phyloP scores from a whole-genome alignment of 306 rosid species.

The Vigna mungo region DNA sequence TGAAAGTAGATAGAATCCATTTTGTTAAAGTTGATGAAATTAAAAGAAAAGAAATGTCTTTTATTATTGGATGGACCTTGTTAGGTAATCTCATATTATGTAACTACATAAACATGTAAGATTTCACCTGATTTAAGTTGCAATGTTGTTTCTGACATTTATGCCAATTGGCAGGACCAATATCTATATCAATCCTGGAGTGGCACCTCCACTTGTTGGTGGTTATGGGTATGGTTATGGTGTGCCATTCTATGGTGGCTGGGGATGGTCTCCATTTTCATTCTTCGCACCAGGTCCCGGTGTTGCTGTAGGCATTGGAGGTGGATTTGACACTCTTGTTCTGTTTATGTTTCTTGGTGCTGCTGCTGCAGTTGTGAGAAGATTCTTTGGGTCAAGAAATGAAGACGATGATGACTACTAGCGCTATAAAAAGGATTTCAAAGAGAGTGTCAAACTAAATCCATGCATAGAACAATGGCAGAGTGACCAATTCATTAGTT shows the following conservation, averaged over 20 bases:
- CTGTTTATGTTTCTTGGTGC: conserved; percentile 81
- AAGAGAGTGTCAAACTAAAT: background rate
- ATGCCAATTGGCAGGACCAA: conserved; percentile 69
- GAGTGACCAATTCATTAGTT: conserved; percentile 9
- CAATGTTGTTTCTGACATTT: conserved; percentile 24
- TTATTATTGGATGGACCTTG: background rate
- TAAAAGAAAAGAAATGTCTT: conserved; percentile 16
- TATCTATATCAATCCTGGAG: conserved; percentile 79
- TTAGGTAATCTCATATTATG: background rate
- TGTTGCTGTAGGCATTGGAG: conserved; percentile 87
- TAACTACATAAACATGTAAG: too few relatives aligned
- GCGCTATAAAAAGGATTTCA: background rate
- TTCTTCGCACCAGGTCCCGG: conserved; percentile 92
- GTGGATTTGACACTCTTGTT: conserved; percentile 74
- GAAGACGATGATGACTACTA: conserved; percentile 57
- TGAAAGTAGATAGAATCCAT: background rate
- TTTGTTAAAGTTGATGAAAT: conserved; percentile 1
- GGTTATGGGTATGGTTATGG: conserved; percentile 92
- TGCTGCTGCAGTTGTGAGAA: conserved; percentile 77
- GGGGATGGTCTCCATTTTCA: conserved; percentile 99
- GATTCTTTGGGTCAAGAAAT: conserved; percentile 66
- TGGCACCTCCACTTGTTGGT: conserved; percentile 91
- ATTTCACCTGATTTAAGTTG: background rate
- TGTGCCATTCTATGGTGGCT: conserved; percentile 79
- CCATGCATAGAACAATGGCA: conserved; percentile 17